These are phyloP conservation scores for Trichoderma reesei DNA, from an alignment of 495 filamentous ascomycete species.

Conservation along the genomic window DNA sequence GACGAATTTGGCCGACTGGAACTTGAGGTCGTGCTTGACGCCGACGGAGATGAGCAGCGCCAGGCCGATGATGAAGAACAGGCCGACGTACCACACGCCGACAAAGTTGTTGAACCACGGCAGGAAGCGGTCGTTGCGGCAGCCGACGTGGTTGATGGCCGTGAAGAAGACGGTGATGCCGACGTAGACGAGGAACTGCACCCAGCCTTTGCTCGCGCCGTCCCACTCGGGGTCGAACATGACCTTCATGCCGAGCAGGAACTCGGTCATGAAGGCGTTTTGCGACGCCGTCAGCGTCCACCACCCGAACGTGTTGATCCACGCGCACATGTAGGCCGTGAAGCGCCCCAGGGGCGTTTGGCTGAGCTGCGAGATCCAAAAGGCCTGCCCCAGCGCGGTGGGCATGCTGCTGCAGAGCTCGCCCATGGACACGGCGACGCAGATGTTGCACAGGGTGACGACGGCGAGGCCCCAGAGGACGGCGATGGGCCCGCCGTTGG, in stretches of 20 bases:
- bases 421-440: constrained; percentile 35
- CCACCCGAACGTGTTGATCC: constrained; percentile 42
- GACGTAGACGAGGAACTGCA: constrained; percentile 37
- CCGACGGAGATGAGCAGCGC: constrained; percentile 37
- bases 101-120: constrained; percentile 41
- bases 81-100: constrained; percentile 35
- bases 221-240: constrained; percentile 32
- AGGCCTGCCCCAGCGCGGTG: constrained; percentile 35
- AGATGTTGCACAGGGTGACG: constrained; percentile 35
- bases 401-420: constrained; percentile 42
- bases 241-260: constrained; percentile 36
- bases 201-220: constrained; percentile 31
- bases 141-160: constrained; percentile 34
- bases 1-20: constrained; percentile 27
- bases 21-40: constrained; percentile 26
- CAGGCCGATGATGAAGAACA: constrained; percentile 36
- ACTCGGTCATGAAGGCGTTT: constrained; percentile 39
- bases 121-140: constrained; percentile 34
- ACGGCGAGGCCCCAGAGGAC: constrained; percentile 38
- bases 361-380: constrained; percentile 36
- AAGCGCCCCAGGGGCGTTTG: constrained; percentile 28
- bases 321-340: constrained; percentile 36
- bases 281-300: constrained; percentile 38
- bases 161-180: constrained; percentile 32
- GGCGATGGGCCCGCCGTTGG: constrained; percentile 34